Evolutionary conservation across 2,329 filamentous ascomycete genomes (phyloP), one percentile per base, ranked within the genome.

Genomic region (Cladosporium sp.): DNA sequence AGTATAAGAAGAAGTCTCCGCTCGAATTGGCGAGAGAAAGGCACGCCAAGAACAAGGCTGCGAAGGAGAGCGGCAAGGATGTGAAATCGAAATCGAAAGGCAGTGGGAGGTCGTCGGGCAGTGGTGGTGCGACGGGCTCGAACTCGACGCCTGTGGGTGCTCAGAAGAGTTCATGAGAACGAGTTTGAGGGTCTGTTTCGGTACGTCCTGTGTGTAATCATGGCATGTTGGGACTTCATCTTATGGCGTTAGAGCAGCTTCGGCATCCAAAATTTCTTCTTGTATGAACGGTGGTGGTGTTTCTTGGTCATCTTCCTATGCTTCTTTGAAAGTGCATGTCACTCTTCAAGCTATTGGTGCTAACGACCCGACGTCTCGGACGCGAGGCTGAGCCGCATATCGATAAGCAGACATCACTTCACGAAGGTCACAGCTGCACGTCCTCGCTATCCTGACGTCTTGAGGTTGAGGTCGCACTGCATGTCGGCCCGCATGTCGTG

Each of bases 1-100:
- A 30, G 75, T 76, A 23, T 26, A 51, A 56, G 51, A 70, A 74
- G 59, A 85, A 84, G 74, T 83, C 82, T 11, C 78, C 80, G 23
- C 80, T 89, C 65, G 83, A 89, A 70, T 73, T 86, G 66, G 87
- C 87, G 8, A 78, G 86, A 65, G 85, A 86, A 68, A 80, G 83
- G 63, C 85, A 85, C 74, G 84, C 82, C 11, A 82, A 81, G 16
- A 75, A 77, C 30, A 82, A 81, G 70, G 70, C 66, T n/a, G 74
- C 67, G 58, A 67, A 77, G 75, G 73, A 76, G 73, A 70, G 26
- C 14, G 58, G 46, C n/a, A 74, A 74, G 51, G 72, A 70, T 25
- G 74, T 61, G 71, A 75, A 43, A 72, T 74, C 63, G 66, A 63
- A 23, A 71, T 73, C 66, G 68, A 67, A 58, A 66, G 65, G 64